Base-by-base conservation (phyloP, 768 basidiomycete genomes). In the Mycena galopus region DNA sequence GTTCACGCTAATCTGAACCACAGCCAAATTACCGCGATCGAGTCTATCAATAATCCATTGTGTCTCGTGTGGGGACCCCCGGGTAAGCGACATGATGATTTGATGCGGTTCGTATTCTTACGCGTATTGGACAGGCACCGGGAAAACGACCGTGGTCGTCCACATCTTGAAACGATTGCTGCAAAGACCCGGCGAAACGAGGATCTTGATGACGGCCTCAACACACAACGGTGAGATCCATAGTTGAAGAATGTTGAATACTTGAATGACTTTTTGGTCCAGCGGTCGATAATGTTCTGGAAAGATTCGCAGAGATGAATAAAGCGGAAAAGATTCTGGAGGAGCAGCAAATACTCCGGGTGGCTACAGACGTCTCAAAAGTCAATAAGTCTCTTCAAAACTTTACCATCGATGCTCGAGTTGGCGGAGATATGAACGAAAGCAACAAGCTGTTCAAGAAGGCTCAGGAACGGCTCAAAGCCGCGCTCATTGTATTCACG, bases 21-120 rank as follows among this genome's bases (percentile, higher is more conserved):
- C 16, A 92, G 90, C 76, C 92, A 93, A 78, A 76, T 82, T 12
- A 65, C 65, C 11, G 91, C 91, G 0, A 84, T 92, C 29, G 74
- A 76, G 21, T 86, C 88, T 0, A 87, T 84, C 70, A 74, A 81
- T 37, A 81, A 83, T 0, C 84, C 79, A 12, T 76, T 92, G 32
- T 87, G 89, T 33, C 76, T 93, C 47, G 91, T 93, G 9, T 92
- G 92, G 92, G 91, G 92, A 4, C 91, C 92, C 11, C 92, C 92
- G 72, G 90, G 91, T 89, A 64, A 44, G 23, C 57, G n/a, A n/a
- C n/a, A n/a, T n/a, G n/a, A n/a, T n/a, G n/a, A n/a, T n/a, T n/a
- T n/a, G n/a, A n/a, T n/a, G n/a, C n/a, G n/a, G n/a, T n/a, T n/a
- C n/a, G n/a, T n/a, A n/a, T n/a, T n/a, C n/a, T 30, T 16, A 4